Evolutionary conservation across 192 early-diverging fungal genomes (phyloP), one percentile per base, ranked within the genome.

Genomic region (Gigaspora rosea): DNA sequence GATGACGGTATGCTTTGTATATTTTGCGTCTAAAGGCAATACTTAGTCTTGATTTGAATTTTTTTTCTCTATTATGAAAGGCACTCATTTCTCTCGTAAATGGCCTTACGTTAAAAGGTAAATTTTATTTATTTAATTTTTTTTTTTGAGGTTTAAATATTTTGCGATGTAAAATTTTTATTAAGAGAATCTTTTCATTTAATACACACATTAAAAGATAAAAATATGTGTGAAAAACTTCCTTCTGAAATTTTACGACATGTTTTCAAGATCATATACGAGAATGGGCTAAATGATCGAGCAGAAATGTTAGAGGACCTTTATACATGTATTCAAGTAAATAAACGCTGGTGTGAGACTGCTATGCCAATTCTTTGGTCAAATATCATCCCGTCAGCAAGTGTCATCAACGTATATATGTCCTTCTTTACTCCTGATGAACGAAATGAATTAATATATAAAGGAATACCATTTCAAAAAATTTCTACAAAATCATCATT

Each of bases 181-280:
- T n/a, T 27, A 27, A 27, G 27, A 27, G 27, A 27, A 27, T 27
- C 27, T 27, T 27, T 27, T 27, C 27, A 27, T 27, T 27, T 1
- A 27, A 27, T 27, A 27, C 27, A n/a, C 1, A 27, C 27, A 27
- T 27, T 27, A 27, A 27, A 27, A 27, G 27, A 27, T 27, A 27
- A 27, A 27, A 52, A 52, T 15, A 5, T 52, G 51, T 13, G 9
- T 52, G 63, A 65, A 36, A 65, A 65, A 46, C 11, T 65, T 36
- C 63, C 63, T 36, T 36, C 63, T 12, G 63, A 65, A 65, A 65
- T 65, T 65, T 65, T 65, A 18, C 63, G 63, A 65, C 32, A 65
- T 36, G 16, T 65, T 65, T 65, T 65, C 35, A 36, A 27, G 36
- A 65, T 65, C 18, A 36, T 65, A 18, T 65, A 65, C 35, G 35